Evolutionary conservation across 352 stramenopile species (phyloP), one percentile per base, ranked within the genome.

Genomic region (Phytophthora capsici): DNA sequence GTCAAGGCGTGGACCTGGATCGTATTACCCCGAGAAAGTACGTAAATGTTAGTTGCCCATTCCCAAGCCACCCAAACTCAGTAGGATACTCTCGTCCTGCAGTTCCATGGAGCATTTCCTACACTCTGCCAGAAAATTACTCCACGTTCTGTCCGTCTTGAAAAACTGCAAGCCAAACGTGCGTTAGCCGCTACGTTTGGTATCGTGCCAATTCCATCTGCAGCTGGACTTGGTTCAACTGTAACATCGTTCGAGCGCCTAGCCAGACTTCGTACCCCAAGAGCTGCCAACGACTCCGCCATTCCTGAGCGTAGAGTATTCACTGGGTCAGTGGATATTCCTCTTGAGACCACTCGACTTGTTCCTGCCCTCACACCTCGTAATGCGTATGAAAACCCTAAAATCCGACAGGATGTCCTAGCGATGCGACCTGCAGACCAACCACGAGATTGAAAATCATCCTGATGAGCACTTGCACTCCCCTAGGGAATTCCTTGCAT

Each of bases 41-140:
- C 47, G 62, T 74, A 37, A 1, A 32, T 23, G 3, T 17, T 25
- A 20, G 28, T 7, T 30, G 6, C 28, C 28, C 28, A 8, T 1
- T 34, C 8, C 14, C 28, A 34, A 14, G 8, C 28, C 28, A 34
- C 10, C 19, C 25, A 38, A 6, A 37, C 36, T 45, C 55, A 20
- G 36, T 41, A n/a, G n/a, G 36, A 20, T 41, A 9, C 22, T 36
- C 25, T 47, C 14, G 2, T 45, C n/a, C 23, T 56, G 32, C 12
- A 89, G 80, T 86, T 73, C 44, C 65, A 71, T 9, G 77, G 77
- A 20, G 79, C 78, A 3, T 90, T 90, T 52, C 58, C 78, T 6
- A 26, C 75, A 23, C 61, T 86, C 4, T 73, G 78, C 2, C 61
- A 82, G 9, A 80, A 68, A n/a, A 63, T 62, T 19, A 80, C 76